Conservation (phyloP, 2,329 filamentous ascomycete genomes). For the Plectosphaerella plurivora region DNA sequence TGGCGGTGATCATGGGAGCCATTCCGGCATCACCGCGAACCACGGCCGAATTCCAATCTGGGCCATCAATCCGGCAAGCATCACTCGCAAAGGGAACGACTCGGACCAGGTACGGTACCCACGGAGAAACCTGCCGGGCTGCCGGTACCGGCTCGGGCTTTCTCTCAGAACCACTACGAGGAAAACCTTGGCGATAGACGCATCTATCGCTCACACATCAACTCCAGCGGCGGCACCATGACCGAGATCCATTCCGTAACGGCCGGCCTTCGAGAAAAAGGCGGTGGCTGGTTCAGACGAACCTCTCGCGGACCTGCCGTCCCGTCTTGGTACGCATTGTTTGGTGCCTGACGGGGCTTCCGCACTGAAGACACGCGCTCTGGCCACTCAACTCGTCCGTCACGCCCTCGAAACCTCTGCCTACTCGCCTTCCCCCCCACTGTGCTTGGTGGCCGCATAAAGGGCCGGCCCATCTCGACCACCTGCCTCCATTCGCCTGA, state of each 20-base stretch:
- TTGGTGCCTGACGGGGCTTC: not conserved
- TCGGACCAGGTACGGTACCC: too few relatives aligned
- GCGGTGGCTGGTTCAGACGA: slow-evolving; percentile 3
- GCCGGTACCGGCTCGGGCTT: too few relatives aligned
- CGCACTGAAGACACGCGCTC: not conserved
- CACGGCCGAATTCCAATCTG: too few relatives aligned
- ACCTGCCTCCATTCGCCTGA: not conserved
- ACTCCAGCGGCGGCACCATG: not conserved
- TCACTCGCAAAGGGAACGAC: too few relatives aligned
- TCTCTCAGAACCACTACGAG: too few relatives aligned
- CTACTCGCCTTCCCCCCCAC: slow-evolving; percentile 11
- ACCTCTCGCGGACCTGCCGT: not conserved
- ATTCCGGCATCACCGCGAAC: too few relatives aligned
- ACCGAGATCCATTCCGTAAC: not conserved
- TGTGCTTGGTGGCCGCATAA: slow-evolving; percentile 20
- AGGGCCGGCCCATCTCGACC: slow-evolving; percentile 13
- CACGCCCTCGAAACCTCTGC: slow-evolving; percentile 3
- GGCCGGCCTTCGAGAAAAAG: not conserved
- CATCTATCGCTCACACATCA: too few relatives aligned
- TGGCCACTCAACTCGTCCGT: slow-evolving; percentile 8
- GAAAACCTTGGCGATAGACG: too few relatives aligned
- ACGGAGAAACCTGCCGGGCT: too few relatives aligned
- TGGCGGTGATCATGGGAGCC: too few relatives aligned
- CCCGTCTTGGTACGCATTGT: not conserved
- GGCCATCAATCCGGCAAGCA: too few relatives aligned